Evolutionary conservation across 257 asterid genomes (phyloP).

Genomic region (Voacanga thouarsii): DNA sequence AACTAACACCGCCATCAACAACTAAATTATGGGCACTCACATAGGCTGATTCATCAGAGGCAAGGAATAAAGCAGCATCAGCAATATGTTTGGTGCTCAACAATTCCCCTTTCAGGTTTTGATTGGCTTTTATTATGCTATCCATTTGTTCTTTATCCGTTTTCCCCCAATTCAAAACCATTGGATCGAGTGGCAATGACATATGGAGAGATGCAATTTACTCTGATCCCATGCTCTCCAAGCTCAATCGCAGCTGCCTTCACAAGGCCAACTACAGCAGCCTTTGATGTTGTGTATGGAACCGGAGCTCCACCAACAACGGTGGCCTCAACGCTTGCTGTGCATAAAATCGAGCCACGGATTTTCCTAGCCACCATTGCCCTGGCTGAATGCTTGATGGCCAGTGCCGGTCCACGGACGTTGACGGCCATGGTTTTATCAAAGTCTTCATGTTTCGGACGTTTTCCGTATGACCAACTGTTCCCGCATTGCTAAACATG

Average conservation of each 20-base stretch:
- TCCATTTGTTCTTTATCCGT: conserved; percentile 6
- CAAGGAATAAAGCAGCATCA: conserved; percentile 23
- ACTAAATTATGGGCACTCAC: conserved; percentile 18
- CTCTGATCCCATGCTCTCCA: conserved; percentile 39
- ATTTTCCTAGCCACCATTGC: too few species aligned
- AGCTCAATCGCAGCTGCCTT: conserved; percentile 2
- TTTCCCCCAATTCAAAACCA: neutral
- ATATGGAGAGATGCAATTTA: conserved; percentile 37
- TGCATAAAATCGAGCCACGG: too few species aligned
- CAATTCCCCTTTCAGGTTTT: conserved; percentile 11
- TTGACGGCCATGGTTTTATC: too few species aligned
- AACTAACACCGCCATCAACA: conserved; percentile 20
- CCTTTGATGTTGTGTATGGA: too few species aligned
- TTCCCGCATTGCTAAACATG: too few species aligned
- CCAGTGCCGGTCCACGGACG: too few species aligned
- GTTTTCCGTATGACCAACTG: too few species aligned
- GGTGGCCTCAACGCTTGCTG: too few species aligned
- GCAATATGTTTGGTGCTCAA: conserved; percentile 15
- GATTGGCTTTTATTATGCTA: neutral
- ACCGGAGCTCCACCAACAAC: too few species aligned
- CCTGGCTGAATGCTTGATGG: too few species aligned
- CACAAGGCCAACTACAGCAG: too few species aligned
- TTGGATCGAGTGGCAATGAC: conserved; percentile 11
- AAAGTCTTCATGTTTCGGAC: too few species aligned
- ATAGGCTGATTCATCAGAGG: conserved; percentile 16